Percentiles rank a stretch among this genome's conserved stretches.
phyloP scores from a whole-genome alignment of 192 early-diverging fungal species.

The Oehlia diaphana region DNA sequence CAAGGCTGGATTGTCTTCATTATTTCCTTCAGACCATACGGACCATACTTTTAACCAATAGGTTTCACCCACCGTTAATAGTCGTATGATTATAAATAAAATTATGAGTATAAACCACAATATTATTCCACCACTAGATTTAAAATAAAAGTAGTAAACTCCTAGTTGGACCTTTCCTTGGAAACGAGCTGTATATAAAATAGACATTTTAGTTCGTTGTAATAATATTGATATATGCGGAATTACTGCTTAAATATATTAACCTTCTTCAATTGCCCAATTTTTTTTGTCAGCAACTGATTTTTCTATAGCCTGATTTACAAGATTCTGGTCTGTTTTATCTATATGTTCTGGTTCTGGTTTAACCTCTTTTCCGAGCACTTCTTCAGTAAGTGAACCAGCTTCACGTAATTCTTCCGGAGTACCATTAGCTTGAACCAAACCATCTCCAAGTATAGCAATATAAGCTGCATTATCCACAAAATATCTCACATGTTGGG shows the following conservation, averaged over 20 bases:
- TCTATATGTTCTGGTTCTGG: neutral
- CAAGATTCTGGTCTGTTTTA: neutral
- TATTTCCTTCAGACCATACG: neutral
- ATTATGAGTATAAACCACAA: slow-evolving; percentile 61
- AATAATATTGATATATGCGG: neutral
- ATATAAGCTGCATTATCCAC: slow-evolving; percentile 56
- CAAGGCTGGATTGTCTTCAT: neutral
- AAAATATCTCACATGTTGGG: slow-evolving; percentile 73
- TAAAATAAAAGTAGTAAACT: slow-evolving; percentile 79
- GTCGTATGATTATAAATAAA: slow-evolving; percentile 43
- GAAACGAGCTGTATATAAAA: slow-evolving; percentile 44
- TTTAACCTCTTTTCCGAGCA: slow-evolving; percentile 14
- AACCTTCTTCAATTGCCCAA: slow-evolving; percentile 43
- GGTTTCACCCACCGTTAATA: slow-evolving; percentile 56
- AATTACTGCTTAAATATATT: slow-evolving; percentile 17
- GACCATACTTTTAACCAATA: slow-evolving; percentile 70
- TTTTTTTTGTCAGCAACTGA: slow-evolving; percentile 38
- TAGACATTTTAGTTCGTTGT: slow-evolving; percentile 3
- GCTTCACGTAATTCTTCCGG: slow-evolving; percentile 42
- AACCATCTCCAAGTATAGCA: slow-evolving; percentile 52
- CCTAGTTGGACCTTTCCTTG: slow-evolving; percentile 75
- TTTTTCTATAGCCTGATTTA: slow-evolving; percentile 10
- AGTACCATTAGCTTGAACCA: slow-evolving; percentile 35
- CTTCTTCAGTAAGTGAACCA: slow-evolving; percentile 36
- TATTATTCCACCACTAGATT: slow-evolving; percentile 56